Percentiles rank a stretch among this genome's conserved stretches.
These are phyloP conservation scores for Xylariaceae sp. DNA, from an alignment of 2,329 filamentous ascomycete genomes.

Conservation along the genomic window DNA sequence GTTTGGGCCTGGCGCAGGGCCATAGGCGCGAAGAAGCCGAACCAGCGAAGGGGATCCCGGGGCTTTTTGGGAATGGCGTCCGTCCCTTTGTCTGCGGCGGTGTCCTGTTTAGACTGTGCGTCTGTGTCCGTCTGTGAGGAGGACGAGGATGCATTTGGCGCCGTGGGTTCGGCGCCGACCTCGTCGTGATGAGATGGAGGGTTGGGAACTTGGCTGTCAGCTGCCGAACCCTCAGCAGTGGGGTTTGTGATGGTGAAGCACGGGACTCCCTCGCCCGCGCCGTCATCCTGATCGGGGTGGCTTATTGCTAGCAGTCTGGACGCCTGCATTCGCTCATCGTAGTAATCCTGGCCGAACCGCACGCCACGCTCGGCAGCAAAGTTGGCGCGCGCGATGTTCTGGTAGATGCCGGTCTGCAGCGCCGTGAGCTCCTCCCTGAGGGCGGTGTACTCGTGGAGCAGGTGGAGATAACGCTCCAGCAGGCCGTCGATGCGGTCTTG, in stretches of 20 bases:
- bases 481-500: constrained; percentile 52
- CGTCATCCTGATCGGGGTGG: neutral
- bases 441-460: constrained; percentile 61
- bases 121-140: neutral
- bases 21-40: constrained; percentile 48
- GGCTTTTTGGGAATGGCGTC: constrained; percentile 9
- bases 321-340: constrained; percentile 69
- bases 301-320: constrained; percentile 38
- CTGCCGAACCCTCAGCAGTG: constrained; percentile 7
- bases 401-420: constrained; percentile 51
- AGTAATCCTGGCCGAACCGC: constrained; percentile 64
- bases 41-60: constrained; percentile 54
- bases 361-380: constrained; percentile 59
- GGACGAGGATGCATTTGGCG: neutral
- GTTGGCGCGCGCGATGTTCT: constrained; percentile 66
- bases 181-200: neutral
- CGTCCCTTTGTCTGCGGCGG: constrained; percentile 12
- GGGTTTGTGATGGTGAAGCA: constrained; percentile 22
- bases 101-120: neutral
- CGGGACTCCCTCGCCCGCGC: constrained; percentile 7
- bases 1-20: constrained; percentile 54
- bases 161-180: neutral
- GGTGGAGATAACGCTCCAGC: constrained; percentile 58
- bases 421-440: constrained; percentile 50
- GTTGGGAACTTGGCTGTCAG: neutral